Evolutionary conservation across 768 basidiomycete species (phyloP).

Genomic region (Calocera viscosa): DNA sequence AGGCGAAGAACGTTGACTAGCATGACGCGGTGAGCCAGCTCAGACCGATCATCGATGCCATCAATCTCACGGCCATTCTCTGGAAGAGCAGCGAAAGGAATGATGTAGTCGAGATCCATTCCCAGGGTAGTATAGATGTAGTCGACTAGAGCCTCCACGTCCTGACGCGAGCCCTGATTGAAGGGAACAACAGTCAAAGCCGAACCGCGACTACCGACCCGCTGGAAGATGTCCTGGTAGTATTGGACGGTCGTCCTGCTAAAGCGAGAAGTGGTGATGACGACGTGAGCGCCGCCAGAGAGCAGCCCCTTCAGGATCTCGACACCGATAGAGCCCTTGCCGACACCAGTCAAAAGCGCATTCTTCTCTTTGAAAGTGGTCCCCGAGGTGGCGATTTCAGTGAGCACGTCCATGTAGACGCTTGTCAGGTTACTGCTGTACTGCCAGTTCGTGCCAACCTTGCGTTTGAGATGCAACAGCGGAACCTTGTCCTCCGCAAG

Average conservation of each 20-base stretch:
- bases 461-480: constrained; percentile 90
- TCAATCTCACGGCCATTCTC: constrained; percentile 99
- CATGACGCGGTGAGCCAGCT: constrained; percentile 98
- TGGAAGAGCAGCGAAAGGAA: constrained; percentile 96
- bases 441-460: constrained; percentile 88
- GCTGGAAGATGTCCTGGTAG: constrained; percentile 96
- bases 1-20: constrained; percentile 91
- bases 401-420: constrained; percentile 89
- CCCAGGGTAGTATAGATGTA: constrained; percentile 94
- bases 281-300: constrained; percentile 90
- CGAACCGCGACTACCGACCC: constrained; percentile 88
- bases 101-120: constrained; percentile 94
- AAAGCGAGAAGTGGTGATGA: constrained; percentile 97
- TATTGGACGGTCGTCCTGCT: constrained; percentile 92
- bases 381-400: constrained; percentile 96
- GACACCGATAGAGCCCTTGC: constrained; percentile 94
- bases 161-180: constrained; percentile 98
- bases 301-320: constrained; percentile 95
- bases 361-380: constrained; percentile 99
- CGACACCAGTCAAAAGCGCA: constrained; percentile 92
- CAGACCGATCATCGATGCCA: constrained; percentile 89
- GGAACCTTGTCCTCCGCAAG: constrained; percentile 85
- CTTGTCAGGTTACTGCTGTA: constrained; percentile 95
- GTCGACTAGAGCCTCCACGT: constrained; percentile 93
- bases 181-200: constrained; percentile 96